Conservation (phyloP, 768 basidiomycete genomes). For the Heimioporus sp. region DNA sequence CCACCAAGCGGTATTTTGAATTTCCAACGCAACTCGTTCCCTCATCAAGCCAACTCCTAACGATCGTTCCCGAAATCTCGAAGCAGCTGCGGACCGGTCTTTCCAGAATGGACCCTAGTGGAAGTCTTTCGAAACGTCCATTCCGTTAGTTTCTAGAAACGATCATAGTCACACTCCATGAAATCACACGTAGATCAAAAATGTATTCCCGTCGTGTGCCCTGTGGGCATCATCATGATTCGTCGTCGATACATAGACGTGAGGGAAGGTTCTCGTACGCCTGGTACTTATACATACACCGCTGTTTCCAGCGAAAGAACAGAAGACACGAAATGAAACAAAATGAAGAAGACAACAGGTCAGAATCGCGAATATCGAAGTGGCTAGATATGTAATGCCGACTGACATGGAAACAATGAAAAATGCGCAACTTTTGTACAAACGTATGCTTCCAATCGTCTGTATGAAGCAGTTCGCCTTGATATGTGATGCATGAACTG, state of each 20-base stretch:
- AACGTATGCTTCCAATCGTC: conserved; percentile 22
- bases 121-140: background rate
- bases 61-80: background rate
- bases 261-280: conserved; percentile 26
- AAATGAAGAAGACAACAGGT: conserved; percentile 3
- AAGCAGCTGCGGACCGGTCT: background rate
- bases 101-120: background rate
- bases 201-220: conserved; percentile 2
- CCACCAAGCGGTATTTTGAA: too few relatives aligned
- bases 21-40: too few relatives aligned
- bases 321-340: conserved; percentile 4
- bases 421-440: conserved; percentile 20
- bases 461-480: conserved; percentile 6
- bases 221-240: conserved; percentile 2
- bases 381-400: conserved; percentile 25
- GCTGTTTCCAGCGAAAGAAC: conserved; percentile 15
- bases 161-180: background rate
- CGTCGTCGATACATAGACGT: conserved; percentile 21
- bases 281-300: conserved; percentile 34
- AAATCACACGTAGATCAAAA: too few relatives aligned
- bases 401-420: conserved; percentile 13
- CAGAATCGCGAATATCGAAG: conserved; percentile 23
- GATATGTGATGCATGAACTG: background rate
- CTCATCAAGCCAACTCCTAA: too few relatives aligned
- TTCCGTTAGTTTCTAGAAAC: conserved; percentile 11